Evolutionary conservation across 176 grass and related monocot genomes (phyloP).

Genomic region (Musa schizocarpa): DNA sequence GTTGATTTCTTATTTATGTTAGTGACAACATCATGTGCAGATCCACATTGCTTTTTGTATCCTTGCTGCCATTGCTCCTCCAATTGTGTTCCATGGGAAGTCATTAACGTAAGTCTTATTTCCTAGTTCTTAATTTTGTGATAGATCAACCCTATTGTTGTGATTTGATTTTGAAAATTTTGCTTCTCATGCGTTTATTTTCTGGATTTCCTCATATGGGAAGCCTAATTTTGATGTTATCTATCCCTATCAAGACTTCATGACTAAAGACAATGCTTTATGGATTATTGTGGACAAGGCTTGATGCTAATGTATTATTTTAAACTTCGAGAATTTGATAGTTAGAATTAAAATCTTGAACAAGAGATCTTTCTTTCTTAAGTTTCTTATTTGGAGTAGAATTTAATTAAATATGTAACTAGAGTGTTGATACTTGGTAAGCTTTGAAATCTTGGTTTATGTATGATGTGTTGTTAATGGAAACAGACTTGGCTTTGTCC

Average conservation of each 20-base stretch:
- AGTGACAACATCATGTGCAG: slow-evolving; percentile 23
- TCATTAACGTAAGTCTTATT: slow-evolving; percentile 52
- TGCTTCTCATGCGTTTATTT: not conserved
- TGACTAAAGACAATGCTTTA: not conserved
- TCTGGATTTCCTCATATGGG: not conserved
- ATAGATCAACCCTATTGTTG: not conserved
- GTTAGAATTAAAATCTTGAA: no score
- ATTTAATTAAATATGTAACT: no score
- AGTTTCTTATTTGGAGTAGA: no score
- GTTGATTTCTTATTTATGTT: slow-evolving; percentile 9
- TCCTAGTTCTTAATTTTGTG: not conserved
- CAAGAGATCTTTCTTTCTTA: no score
- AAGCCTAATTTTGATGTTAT: not conserved
- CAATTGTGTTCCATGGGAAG: slow-evolving; percentile 71
- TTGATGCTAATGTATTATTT: not conserved
- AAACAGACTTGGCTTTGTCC: no score
- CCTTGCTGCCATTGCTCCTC: slow-evolving; percentile 66
- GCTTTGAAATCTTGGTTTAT: no score
- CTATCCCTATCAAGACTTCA: not conserved
- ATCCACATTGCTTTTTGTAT: slow-evolving; percentile 71
- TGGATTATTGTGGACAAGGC: not conserved
- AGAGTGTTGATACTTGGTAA: no score
- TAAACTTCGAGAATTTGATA: no score
- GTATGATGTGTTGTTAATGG: no score
- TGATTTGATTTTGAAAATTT: not conserved